phyloP scores from a whole-genome alignment of 495 filamentous ascomycete genomes.

The Polyplosphaeria fusca region DNA sequence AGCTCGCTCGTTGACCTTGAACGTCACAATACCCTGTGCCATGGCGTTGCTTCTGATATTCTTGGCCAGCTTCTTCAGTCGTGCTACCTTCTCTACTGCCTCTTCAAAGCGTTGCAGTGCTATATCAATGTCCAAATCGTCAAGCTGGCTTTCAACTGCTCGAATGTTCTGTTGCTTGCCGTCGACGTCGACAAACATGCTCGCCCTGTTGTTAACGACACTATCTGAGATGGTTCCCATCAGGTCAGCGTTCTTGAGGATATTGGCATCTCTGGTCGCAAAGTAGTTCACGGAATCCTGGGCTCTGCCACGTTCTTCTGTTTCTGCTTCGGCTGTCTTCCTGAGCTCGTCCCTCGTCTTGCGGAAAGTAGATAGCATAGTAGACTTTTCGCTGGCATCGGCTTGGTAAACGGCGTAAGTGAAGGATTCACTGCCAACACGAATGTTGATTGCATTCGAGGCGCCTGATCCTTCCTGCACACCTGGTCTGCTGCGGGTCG shows the following conservation, averaged over 20 bases:
- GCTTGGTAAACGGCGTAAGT: slow-evolving; percentile 78
- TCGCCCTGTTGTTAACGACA: slow-evolving; percentile 56
- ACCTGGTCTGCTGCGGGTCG: slow-evolving; percentile 53
- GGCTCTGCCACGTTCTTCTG: slow-evolving; percentile 71
- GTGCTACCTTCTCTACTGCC: slow-evolving; percentile 77
- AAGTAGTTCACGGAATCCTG: slow-evolving; percentile 82
- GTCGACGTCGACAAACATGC: slow-evolving; percentile 88
- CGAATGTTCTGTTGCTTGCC: slow-evolving; percentile 93
- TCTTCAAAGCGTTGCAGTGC: slow-evolving; percentile 86
- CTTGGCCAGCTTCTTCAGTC: slow-evolving; percentile 71
- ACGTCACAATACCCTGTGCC: slow-evolving; percentile 82
- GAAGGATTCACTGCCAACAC: slow-evolving; percentile 85
- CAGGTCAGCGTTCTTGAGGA: slow-evolving; percentile 68
- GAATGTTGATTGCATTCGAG: slow-evolving; percentile 82
- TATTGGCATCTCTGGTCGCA: slow-evolving; percentile 64
- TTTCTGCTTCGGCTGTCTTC: slow-evolving; percentile 75
- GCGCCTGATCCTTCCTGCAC: slow-evolving; percentile 53
- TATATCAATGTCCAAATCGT: slow-evolving; percentile 93
- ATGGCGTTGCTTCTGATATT: slow-evolving; percentile 77
- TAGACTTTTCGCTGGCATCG: slow-evolving; percentile 68
- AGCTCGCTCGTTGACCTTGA: slow-evolving; percentile 85
- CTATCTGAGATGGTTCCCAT: slow-evolving; percentile 66
- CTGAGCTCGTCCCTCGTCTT: slow-evolving; percentile 89
- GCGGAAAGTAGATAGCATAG: slow-evolving; percentile 80
- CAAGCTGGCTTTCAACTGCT: slow-evolving; percentile 92